Base-by-base conservation (phyloP, 148 eudicot species). In the Rhododendron molle region DNA sequence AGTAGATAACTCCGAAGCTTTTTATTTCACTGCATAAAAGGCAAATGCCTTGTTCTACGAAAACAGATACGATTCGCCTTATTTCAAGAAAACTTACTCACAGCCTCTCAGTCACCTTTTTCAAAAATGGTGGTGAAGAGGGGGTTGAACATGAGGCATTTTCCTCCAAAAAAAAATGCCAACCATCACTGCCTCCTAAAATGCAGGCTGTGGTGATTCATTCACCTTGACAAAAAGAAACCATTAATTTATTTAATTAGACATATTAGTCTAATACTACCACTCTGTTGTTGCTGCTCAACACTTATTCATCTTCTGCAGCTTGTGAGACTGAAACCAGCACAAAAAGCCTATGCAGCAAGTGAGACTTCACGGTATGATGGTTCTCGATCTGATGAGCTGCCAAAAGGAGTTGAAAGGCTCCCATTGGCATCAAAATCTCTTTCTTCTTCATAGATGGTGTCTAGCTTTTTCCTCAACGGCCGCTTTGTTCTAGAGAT, bases 371-470 rank as follows among this genome's bases (percentile, higher is more conserved):
- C 52, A n/a, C 36, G 76, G 74, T 28, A 9, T 81, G 73, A 14
- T 81, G 73, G 46, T 67, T 30, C 47, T 9, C 73, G 44, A 62
- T 60, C 80, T 47, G 34, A 8, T 23, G 44, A 81, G 46, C 28
- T 79, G 3, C 18, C 28, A 76, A 69, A 36, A 13, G 87, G 28
- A 54, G 67, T 1, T 20, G 56, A 78, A 36, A 85, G 56, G 74
- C 50, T 78, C 73, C 69, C 38, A 15, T 16, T 67, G 46, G n/a
- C 38, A 5, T 23, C 10, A 7, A 32, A 73, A 58, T 90, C 88
- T 46, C 82, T 88, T 80, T 92, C 92, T 56, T 92, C 94, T 76
- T 92, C 94, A 7, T 83, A 78, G 82, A 92, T 92, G 62, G 94
- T 92, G 60, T 90, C 94, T 77, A 92, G 40, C 8, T 62, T 81